A percentile compares a stretch with the other conserved stretches of the same genome.
These are phyloP conservation scores for Xanthoconium separans DNA, from an alignment of 1,284 basidiomycete species.

Conservation along the genomic window DNA sequence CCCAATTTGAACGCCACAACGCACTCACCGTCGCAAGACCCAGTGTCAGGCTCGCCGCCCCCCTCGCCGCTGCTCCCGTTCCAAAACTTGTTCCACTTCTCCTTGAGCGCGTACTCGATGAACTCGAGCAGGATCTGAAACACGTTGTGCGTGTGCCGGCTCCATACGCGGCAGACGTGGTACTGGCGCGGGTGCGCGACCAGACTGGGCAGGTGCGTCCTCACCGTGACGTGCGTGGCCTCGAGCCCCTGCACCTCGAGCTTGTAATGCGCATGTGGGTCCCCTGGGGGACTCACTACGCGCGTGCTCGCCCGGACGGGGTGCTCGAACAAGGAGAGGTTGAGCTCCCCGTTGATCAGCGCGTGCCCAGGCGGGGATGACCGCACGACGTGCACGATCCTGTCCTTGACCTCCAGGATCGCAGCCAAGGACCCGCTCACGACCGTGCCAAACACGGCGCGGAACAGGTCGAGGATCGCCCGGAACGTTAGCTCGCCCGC, in stretches of 20 bases:
- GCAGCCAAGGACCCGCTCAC: slow-evolving; percentile 10
- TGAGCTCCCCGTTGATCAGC: slow-evolving; percentile 25
- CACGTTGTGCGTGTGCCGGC: slow-evolving; percentile 11
- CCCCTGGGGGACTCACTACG: not conserved
- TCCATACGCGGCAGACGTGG: slow-evolving; percentile 22
- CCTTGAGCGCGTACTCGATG: slow-evolving; percentile 14
- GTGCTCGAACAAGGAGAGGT: slow-evolving; percentile 23
- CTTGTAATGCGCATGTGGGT: slow-evolving; percentile 7
- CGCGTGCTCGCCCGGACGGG: slow-evolving; percentile 14
- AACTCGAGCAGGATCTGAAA: slow-evolving; percentile 22
- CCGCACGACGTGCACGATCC: slow-evolving; percentile 7
- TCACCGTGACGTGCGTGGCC: slow-evolving; percentile 11
- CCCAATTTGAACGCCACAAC: no score
- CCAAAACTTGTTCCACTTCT: slow-evolving; percentile 2
- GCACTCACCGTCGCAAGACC: no score
- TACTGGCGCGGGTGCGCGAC: slow-evolving; percentile 10
- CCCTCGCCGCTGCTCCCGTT: no score
- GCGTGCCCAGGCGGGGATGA: slow-evolving; percentile 18
- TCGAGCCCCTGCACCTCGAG: slow-evolving; percentile 11
- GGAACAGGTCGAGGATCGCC: slow-evolving; percentile 18
- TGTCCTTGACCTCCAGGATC: not conserved
- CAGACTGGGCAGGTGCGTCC: slow-evolving; percentile 1
- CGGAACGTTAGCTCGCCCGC: slow-evolving; percentile 5
- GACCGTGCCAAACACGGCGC: slow-evolving; percentile 5
- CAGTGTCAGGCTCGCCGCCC: no score